These are phyloP conservation scores for Carallia brachiata DNA, from an alignment of 345 rosid genomes.

Conservation along the genomic window DNA sequence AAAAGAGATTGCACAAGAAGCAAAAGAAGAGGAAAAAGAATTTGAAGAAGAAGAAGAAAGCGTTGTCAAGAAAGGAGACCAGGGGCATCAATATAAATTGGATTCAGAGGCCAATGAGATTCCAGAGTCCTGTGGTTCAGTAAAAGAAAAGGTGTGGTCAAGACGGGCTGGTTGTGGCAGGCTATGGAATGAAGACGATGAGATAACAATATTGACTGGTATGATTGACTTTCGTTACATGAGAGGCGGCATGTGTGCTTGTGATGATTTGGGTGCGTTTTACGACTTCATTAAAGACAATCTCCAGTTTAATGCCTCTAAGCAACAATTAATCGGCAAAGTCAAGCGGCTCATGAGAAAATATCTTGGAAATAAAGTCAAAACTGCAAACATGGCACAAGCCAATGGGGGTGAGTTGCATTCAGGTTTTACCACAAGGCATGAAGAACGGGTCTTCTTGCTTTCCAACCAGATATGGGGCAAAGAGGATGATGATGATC, in stretches of 20 bases:
- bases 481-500: background rate
- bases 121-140: too few relatives aligned
- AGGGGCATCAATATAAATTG: too few relatives aligned
- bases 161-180: background rate
- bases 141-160: too few relatives aligned
- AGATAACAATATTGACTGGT: constrained; percentile 28
- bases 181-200: constrained; percentile 34
- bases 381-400: background rate
- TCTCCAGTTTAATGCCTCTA: constrained; percentile 16
- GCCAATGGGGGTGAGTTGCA: background rate
- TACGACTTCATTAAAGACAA: constrained; percentile 21
- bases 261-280: constrained; percentile 13
- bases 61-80: background rate
- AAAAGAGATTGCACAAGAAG: background rate
- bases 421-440: background rate
- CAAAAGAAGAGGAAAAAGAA: background rate
- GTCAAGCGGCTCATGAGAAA: constrained; percentile 18
- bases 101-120: too few relatives aligned
- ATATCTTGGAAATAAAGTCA: constrained; percentile 6
- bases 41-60: constrained; percentile 2
- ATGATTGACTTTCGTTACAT: constrained; percentile 22
- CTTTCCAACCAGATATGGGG: constrained; percentile 22
- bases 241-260: constrained; percentile 13
- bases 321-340: constrained; percentile 22
- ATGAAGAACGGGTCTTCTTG: constrained; percentile 10